Conservation (phyloP, 257 asterid genomes). For the Lithospermum erythrorhizon region DNA sequence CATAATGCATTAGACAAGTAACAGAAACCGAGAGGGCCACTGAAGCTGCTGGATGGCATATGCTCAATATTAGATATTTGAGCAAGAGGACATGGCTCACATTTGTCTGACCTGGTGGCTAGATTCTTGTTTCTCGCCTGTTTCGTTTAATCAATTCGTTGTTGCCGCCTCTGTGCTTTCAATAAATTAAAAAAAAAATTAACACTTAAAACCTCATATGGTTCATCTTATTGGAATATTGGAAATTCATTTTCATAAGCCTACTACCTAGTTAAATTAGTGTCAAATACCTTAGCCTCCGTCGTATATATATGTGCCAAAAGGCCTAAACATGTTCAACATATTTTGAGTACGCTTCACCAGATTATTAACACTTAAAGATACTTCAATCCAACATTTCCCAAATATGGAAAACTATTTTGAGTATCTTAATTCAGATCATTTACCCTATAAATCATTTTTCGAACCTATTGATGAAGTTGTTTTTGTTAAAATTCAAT, state of each 20-base stretch:
- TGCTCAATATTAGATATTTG: no score
- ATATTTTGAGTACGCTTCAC: background rate
- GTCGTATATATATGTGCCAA: constrained; percentile 17
- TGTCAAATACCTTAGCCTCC: background rate
- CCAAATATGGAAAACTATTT: constrained; percentile 19
- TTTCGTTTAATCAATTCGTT: background rate
- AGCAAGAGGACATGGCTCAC: constrained; percentile 21
- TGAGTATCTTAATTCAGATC: constrained; percentile 16
- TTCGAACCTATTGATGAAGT: constrained; percentile 16
- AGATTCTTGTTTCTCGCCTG: constrained; percentile 50
- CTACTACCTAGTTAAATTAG: background rate
- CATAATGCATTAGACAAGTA: no score
- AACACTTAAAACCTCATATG: constrained; percentile 5
- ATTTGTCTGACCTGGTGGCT: constrained; percentile 29
- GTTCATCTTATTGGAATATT: no score
- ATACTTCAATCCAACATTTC: constrained; percentile 1
- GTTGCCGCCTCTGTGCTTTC: background rate
- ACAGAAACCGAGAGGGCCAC: background rate
- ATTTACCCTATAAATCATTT: constrained; percentile 17
- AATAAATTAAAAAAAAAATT: background rate
- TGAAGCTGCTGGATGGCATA: no score
- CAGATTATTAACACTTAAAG: background rate
- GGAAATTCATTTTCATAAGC: no score
- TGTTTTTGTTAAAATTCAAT: constrained; percentile 9
- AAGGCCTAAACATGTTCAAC: constrained; percentile 5